Evolutionary conservation across 495 filamentous ascomycete genomes (phyloP).

Genomic region (Lineolata rhizophorae): DNA sequence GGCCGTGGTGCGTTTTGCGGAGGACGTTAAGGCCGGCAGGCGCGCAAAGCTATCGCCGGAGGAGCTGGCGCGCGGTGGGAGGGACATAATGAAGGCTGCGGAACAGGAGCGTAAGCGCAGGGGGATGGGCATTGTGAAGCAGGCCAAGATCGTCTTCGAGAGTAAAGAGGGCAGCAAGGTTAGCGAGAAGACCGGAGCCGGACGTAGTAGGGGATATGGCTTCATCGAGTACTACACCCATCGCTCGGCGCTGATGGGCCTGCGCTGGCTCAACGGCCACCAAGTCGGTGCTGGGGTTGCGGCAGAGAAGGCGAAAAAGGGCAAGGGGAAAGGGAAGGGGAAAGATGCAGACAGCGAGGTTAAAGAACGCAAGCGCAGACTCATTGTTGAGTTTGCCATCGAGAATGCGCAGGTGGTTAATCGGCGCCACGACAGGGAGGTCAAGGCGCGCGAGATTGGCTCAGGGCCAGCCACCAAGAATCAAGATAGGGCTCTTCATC

Average conservation of each 20-base stretch:
- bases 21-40: conserved; percentile 53
- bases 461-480: too few species aligned
- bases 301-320: conserved; percentile 13
- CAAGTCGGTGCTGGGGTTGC: conserved; percentile 27
- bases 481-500: too few species aligned
- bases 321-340: conserved; percentile 11
- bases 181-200: conserved; percentile 44
- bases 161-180: conserved; percentile 62
- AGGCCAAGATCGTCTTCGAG: conserved; percentile 90
- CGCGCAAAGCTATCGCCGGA: conserved; percentile 69
- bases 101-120: conserved; percentile 58
- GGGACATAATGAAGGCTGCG: conserved; percentile 47
- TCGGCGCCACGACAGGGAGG: conserved; percentile 49
- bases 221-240: conserved; percentile 96
- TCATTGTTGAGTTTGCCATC: conserved; percentile 96
- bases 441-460: conserved; percentile 32
- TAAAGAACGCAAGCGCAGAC: conserved; percentile 43
- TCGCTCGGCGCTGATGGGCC: conserved; percentile 82
- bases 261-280: conserved; percentile 83
- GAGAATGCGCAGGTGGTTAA: conserved; percentile 90
- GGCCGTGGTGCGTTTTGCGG: conserved; percentile 82
- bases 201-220: conserved; percentile 77
- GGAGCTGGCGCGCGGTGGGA: conserved; percentile 54
- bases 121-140: conserved; percentile 80
- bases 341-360: conserved; percentile 16